A percentile compares a stretch with the other conserved stretches of the same genome.
Conservation (phyloP, 1,139 yeast genomes). For the Taphrina sp. region DNA sequence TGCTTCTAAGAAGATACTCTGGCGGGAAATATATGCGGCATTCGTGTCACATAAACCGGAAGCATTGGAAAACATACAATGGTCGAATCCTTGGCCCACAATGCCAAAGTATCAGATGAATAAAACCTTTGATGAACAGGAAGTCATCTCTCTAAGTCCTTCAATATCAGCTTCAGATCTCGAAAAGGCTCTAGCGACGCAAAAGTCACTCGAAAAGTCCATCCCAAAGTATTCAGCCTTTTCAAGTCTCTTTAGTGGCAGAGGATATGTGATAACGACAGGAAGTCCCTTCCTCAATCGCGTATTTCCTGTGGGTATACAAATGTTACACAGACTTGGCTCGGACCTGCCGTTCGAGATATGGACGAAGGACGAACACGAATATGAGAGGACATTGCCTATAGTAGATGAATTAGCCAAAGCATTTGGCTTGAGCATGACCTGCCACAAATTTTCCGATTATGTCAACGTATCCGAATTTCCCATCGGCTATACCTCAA, state of each 20-base stretch:
- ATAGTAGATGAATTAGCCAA: neutral
- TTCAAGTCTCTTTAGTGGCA: conserved; percentile 1
- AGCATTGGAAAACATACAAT: neutral
- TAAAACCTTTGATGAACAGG: conserved; percentile 1
- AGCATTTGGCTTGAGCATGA: neutral
- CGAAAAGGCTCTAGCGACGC: neutral
- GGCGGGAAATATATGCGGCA: conserved; percentile 1
- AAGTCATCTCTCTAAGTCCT: conserved; percentile 8
- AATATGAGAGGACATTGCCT: neutral
- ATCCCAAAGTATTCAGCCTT: conserved; percentile 9
- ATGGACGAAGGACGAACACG: conserved; percentile 14
- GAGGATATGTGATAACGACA: conserved; percentile 15
- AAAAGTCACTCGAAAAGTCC: neutral
- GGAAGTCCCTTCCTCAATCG: conserved; percentile 18
- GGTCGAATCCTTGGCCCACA: conserved; percentile 14
- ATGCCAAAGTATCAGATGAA: conserved; percentile 14
- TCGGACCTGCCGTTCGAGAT: conserved; percentile 17
- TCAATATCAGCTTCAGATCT: neutral
- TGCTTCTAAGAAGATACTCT: neutral
- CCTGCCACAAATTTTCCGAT: conserved; percentile 16
- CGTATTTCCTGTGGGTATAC: conserved; percentile 13
- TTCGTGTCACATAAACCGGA: conserved; percentile 3
- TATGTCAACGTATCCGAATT: conserved; percentile 10
- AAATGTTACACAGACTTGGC: conserved; percentile 10
- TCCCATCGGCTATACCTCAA: conserved; percentile 8